Percentiles rank a stretch among this genome's conserved stretches.
These are phyloP conservation scores for Tricladium varicosporioides DNA, from an alignment of 2,329 filamentous ascomycete genomes.

Conservation along the genomic window DNA sequence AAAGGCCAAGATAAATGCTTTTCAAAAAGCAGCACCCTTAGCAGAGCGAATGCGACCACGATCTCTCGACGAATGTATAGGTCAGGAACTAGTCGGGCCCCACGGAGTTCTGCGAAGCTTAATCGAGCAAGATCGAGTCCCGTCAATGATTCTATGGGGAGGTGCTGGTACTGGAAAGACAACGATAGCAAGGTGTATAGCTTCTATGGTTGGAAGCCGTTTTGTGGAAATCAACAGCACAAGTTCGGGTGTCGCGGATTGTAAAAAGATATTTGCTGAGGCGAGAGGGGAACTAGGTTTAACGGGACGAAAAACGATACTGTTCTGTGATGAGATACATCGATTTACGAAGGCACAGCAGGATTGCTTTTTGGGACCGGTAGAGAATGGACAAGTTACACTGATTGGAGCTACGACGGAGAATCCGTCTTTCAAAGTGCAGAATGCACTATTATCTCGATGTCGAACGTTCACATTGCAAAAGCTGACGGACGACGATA, in stretches of 20 bases:
- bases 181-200: conserved; percentile 89
- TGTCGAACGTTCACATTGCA: conserved; percentile 88
- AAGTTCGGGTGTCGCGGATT: conserved; percentile 80
- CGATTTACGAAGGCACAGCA: conserved; percentile 76
- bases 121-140: conserved; percentile 81
- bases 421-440: conserved; percentile 93
- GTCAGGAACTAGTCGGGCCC: conserved; percentile 86
- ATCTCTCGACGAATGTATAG: conserved; percentile 79
- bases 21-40: conserved; percentile 73
- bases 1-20: conserved; percentile 62
- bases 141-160: conserved; percentile 95
- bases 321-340: conserved; percentile 84
- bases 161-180: conserved; percentile 81
- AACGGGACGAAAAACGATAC: conserved; percentile 86
- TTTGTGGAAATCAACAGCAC: conserved; percentile 98
- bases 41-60: conserved; percentile 91
- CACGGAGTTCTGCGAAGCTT: conserved; percentile 81
- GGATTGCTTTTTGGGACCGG: conserved; percentile 89
- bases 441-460: conserved; percentile 80
- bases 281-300: conserved; percentile 76
- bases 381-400: conserved; percentile 86
- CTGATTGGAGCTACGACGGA: conserved; percentile 95
- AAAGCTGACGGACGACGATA: conserved; percentile 69
- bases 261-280: conserved; percentile 87
- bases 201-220: conserved; percentile 74